Evolutionary conservation across 2,329 filamentous ascomycete genomes (phyloP), one percentile per base, ranked within the genome.

Genomic region (Pseudogymnoascus sp.): DNA sequence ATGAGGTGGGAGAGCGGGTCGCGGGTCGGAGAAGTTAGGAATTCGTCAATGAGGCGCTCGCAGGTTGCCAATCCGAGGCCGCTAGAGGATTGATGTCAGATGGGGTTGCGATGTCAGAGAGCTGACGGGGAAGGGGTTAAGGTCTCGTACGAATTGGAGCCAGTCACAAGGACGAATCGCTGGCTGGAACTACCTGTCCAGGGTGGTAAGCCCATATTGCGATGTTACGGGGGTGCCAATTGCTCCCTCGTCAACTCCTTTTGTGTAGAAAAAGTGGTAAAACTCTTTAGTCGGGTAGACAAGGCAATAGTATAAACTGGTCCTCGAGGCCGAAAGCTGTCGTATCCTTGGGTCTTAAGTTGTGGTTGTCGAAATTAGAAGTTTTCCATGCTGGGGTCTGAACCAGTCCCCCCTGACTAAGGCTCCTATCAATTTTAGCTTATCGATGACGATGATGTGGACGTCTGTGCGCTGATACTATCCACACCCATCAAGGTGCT

Each of bases 11-110:
- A 82, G 31, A 80, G 79, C 59, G 84, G 78, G 31, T 88, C 83
- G 37, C 85, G 86, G 11, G 84, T 84, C 63, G 80, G 85, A 12
- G 85, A 85, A 64, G 80, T 78, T 64, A 96, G 84, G 78, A 96
- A 97, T 70, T 96, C 90, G 78, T 96, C 91, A 69, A 96, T 93
- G 63, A 96, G 81, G 65, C 91, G 90, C 71, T 89, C 85, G 73
- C 89, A 90, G 68, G 90, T 92, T 62, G 88, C 87, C 69, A 93
- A 89, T 49, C 93, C 93, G 49, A 97, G 85, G 65, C 93, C 93
- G 73, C 93, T 97, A 74, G 4, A 38, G 21, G 23, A 29, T 45
- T 26, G 16, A n/a, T 33, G 69, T 78, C 65, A 78, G 72, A 67
- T 63, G 55, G 14, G 14, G 14, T 16, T 31, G 23, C 52, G 49